Evolutionary conservation across 257 asterid species (phyloP), one percentile per base, ranked within the genome.

Genomic region (Solanum pinnatisectum): DNA sequence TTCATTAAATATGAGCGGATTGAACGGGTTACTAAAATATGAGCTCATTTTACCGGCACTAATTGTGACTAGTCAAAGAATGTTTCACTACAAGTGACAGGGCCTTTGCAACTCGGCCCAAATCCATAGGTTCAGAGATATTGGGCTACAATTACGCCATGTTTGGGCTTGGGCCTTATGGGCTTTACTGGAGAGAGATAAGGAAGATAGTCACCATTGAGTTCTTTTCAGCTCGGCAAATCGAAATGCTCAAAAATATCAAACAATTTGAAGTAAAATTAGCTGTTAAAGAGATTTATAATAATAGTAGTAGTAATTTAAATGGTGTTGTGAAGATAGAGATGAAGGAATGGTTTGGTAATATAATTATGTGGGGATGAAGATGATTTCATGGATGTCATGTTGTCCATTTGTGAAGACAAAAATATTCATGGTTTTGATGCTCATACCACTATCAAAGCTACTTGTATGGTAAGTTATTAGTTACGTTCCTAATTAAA

Each of bases 381-480:
- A 39, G 77, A 89, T 33, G 89, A 90, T 56, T 90, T 90, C 86
- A 89, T 90, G 87, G 91, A 90, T 67, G 89, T 85, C 3, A 84
- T 89, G 90, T 35, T 90, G 42, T 84, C 90, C 10, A 37, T 49
- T 25, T 68, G 84, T 11, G 88, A 15, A 22, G 56, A 63, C 56
- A 84, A 36, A 13, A 3, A 84, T 35, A 27, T 86, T 16, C 78
- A 56, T 83, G 88, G 84, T n/a, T 72, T 72, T 67, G 91, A 91
- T 82, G 89, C 88, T 32, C 87, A 77, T 36, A 89, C 91, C 18
- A 44, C 79, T 13, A 71, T 68, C 82, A 91, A 91, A 84, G 32
- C 93, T 22, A 91, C 92, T 3, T 90, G 91, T 84, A 8, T 89
- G 85, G 92, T 91, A 90, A 1, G 88, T 25, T 83, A 23, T 49